Base-by-base conservation (phyloP, 1,284 basidiomycete species). In the Wallemia mellicola region DNA sequence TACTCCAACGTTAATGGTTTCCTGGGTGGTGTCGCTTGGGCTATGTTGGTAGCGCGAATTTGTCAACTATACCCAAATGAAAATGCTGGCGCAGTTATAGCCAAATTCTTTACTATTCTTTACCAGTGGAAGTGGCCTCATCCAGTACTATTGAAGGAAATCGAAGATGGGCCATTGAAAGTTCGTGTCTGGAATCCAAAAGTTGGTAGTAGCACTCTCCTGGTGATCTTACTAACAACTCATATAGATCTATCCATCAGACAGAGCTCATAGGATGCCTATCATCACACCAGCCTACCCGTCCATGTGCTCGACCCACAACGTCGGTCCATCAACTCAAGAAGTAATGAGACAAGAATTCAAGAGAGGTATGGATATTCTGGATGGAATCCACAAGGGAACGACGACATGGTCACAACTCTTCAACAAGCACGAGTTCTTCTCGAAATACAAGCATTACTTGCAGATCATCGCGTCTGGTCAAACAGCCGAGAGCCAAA, bases 221-320 rank as follows among this genome's bases (percentile, higher is more conserved):
- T 14, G 19, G 27, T 24, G 19, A n/a, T 24, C 48, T 28, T 28
- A 26, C 58, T 59, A 55, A 60, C 58, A 11, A 22, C 2, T 1
- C 24, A 26, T 25, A 22, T 64, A 91, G 84, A 73, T 96, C 59
- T 96, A 96, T 71, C 86, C 89, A 1, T 78, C 81, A 62, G 94
- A 98, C 71, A 78, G 86, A 62, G 78, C 83, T 30, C 94, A 99
- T 72, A 79, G 88, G 62, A 98, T 98, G 94, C 94, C 94, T n/a
- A 96, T 99, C 68, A 98, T 99, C 67, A 98, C 94, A 1, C 94
- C 94, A 2, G 91, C 94, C 24, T 99, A 96, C 71, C 94, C 94
- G 38, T 85, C 91, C n/a, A 99, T 99, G 92, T 98, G 92, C 70
- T 81, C 92, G 28, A 98, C 94, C 17, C 94, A 99, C 72, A 98